Base-by-base conservation (phyloP, 495 filamentous ascomycete species). In the Trichoderma gamsii region DNA sequence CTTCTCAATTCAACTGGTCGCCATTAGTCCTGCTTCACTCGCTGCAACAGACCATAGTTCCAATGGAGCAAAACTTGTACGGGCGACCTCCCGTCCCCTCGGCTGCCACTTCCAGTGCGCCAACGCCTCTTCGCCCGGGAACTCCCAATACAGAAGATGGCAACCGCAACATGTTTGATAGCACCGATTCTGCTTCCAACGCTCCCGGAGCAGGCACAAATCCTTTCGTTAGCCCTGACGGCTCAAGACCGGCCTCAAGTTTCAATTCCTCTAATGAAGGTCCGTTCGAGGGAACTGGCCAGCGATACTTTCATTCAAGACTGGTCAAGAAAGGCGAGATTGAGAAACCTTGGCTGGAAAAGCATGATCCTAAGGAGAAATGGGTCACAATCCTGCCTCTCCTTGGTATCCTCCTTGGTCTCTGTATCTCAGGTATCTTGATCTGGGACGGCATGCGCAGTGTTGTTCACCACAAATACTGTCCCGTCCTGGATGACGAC, bases 371-470 rank as follows among this genome's bases (percentile, higher is more conserved):
- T 4, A 87, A 84, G 74, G 89, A 93, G 82, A 93, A 92, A 80
- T 93, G 91, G 91, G 88, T 91, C 5, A 92, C 87, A 25, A 91
- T 93, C 67, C 84, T 93, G 41, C 90, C 90, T 4, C 71, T 92
- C 59, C 74, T 90, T 29, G 90, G 91, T 25, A 80, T 93, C 61
- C 23, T 84, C 18, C 63, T 91, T 12, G 91, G 91, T 27, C 71
- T 93, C 59, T 85, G 71, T 4, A 81, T 92, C 59, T 84, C 88
- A 4, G 90, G 81, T 0, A 82, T 91, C 70, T 72, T 93, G 59
- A 80, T 93, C 15, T 93, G 87, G 80, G 85, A 91, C 69, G 91
- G 91, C 9, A 70, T 92, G 21, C 76, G 77, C 7, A 85, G 83
- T 63, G 89, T 94, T 3, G 82, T 87, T 66, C 87, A 90, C 73